Conservation (phyloP, 305 asterid species). For the Fraxinus greggii region DNA sequence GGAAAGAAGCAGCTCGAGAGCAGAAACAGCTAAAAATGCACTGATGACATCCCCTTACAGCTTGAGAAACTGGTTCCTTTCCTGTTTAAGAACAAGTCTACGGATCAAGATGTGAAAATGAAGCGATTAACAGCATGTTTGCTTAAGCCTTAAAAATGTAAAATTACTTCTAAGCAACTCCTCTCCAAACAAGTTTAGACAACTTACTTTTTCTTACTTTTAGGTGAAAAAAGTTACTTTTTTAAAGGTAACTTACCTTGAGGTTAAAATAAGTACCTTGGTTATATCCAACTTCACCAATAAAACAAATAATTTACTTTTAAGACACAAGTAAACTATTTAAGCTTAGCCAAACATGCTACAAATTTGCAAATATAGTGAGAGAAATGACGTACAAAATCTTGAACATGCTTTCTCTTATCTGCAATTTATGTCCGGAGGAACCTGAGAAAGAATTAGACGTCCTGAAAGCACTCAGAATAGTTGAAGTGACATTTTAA, state of each 20-base stretch:
- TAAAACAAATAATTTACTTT: not conserved
- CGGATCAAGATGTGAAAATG: slow-evolving; percentile 11
- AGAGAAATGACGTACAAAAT: slow-evolving; percentile 37
- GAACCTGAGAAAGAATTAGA: slow-evolving; percentile 23
- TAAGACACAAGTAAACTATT: not conserved
- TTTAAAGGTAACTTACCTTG: not conserved
- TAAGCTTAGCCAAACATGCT: not conserved
- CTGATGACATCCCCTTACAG: slow-evolving; percentile 40
- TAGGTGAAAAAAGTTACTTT: not conserved
- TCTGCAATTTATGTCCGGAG: slow-evolving; percentile 12
- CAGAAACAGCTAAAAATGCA: slow-evolving; percentile 62
- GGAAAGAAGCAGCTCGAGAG: slow-evolving; percentile 38
- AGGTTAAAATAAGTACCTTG: not conserved
- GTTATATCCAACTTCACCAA: not conserved
- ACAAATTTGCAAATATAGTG: slow-evolving; percentile 5
- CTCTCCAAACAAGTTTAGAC: not conserved
- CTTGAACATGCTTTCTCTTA: slow-evolving; percentile 31
- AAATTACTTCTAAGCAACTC: not conserved
- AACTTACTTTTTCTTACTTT: not conserved
- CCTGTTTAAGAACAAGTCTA: slow-evolving; percentile 25
- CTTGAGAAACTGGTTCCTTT: slow-evolving; percentile 26
- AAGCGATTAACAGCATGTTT: not conserved
- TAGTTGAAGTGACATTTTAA: slow-evolving; percentile 63
- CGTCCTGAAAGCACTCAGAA: slow-evolving; percentile 37
- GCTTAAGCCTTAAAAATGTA: not conserved